Percentiles rank a stretch among this genome's conserved stretches.
These are phyloP conservation scores for Rubia balearica DNA, from an alignment of 305 asterid genomes.

Conservation along the genomic window DNA sequence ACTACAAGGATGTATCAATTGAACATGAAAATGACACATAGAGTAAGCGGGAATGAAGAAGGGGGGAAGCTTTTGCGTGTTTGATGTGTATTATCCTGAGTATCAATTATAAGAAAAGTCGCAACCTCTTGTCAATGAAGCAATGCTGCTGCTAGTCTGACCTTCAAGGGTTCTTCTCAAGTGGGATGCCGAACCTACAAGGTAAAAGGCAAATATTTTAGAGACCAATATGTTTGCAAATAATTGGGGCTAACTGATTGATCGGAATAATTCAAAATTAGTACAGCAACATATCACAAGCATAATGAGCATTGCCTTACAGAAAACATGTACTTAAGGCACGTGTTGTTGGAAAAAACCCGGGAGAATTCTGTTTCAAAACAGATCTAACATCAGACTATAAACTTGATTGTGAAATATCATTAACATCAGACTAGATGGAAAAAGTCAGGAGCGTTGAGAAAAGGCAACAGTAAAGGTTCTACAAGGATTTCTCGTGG, in stretches of 20 bases:
- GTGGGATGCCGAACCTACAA: slow-evolving; percentile 23
- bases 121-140: slow-evolving; percentile 23
- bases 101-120: slow-evolving; percentile 9
- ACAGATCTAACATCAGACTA: neutral
- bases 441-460: neutral
- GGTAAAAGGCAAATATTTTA: slow-evolving; percentile 8
- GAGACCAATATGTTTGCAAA: neutral
- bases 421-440: neutral
- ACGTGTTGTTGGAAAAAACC: neutral
- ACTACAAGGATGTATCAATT: neutral
- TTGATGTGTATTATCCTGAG: neutral
- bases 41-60: neutral
- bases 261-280: neutral
- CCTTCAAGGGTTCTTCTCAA: slow-evolving; percentile 23
- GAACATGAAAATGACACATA: neutral
- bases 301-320: neutral
- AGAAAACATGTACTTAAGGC: neutral
- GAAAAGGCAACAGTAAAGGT: neutral
- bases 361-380: neutral
- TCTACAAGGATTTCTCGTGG: neutral
- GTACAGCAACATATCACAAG: neutral
- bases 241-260: neutral
- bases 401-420: neutral
- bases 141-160: slow-evolving; percentile 8
- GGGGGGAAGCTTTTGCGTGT: neutral